Evolutionary conservation across 768 basidiomycete species (phyloP), one percentile per base, ranked within the genome.

Genomic region (Suillus ampliporus): DNA sequence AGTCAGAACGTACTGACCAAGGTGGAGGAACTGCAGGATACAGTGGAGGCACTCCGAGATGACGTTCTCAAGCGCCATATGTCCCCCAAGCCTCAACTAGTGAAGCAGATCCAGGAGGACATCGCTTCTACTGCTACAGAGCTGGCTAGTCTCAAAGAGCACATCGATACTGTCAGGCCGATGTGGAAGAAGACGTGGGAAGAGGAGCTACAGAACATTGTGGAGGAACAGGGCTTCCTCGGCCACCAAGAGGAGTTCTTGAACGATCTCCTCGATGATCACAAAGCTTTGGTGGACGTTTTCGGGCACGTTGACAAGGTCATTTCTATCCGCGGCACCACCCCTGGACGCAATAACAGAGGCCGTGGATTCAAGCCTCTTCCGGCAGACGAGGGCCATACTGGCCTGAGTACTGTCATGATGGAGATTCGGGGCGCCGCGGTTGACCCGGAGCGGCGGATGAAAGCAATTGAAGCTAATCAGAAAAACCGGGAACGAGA

Each of bases 181-280:
- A 94, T 93, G 85, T 99, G 97, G 97, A 93, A 96, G 82, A 95
- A 96, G 84, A 98, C 95, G 21, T 99, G 97, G 97, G 92, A 93
- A 71, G 89, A 94, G 72, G 97, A 99, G 78, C 74, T 99, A 72
- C 91, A 94, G 81, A 94, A 94, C 67, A 95, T 99, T 61, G 91
- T 98, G 62, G 95, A 97, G 74, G 97, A 99, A 75, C 96, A 99
- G 73, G 92, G 95, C 68, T 92, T 97, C 80, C 79, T 98, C 63
- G 87, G 86, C 9, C 92, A 97, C 71, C 96, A 98, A 75, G 93
- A 96, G 72, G 94, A 95, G 74, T 86, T 99, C 74, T 80, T 97
- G 62, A 81, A 80, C 54, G 97, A 99, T 71, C 80, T 99, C 28
- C 78, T 92, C 65, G 95, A 95, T 71, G 97, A 99, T 72, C 88